Percentiles rank a stretch among this genome's conserved stretches.
phyloP scores from a whole-genome alignment of 345 rosid species.

The Lenwebbia sp. region DNA sequence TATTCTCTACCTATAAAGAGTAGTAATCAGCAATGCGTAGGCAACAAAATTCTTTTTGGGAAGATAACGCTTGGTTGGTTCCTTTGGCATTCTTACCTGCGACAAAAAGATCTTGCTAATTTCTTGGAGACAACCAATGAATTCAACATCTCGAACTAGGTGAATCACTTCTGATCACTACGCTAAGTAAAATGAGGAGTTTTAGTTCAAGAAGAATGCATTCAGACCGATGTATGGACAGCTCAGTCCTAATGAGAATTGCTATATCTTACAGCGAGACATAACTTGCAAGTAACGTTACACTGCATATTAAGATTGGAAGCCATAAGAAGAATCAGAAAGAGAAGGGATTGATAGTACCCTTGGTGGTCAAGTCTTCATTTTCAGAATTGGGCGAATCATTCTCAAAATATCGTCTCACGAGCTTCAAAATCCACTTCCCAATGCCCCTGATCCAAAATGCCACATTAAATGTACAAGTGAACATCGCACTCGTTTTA shows the following conservation, averaged over 20 bases:
- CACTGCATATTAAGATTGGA: not conserved
- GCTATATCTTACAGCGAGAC: not conserved
- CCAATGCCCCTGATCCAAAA: slow-evolving; percentile 70
- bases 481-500: not conserved
- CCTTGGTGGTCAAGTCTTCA: slow-evolving; percentile 32
- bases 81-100: slow-evolving; percentile 45
- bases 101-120: not conserved
- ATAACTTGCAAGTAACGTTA: not conserved
- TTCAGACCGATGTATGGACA: not conserved
- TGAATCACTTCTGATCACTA: not conserved
- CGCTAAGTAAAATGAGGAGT: not conserved
- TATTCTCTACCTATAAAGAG: slow-evolving; percentile 52
- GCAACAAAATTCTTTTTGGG: slow-evolving; percentile 80
- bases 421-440: slow-evolving; percentile 65
- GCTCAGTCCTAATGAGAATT: not conserved
- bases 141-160: not conserved
- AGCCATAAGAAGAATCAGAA: not conserved
- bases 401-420: slow-evolving; percentile 50
- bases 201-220: not conserved
- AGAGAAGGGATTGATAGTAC: slow-evolving; percentile 8
- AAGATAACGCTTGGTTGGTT: slow-evolving; percentile 42
- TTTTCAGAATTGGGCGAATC: slow-evolving; percentile 38
- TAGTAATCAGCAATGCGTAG: slow-evolving; percentile 70
- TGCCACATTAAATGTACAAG: not conserved
- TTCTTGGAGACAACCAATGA: not conserved